Base-by-base conservation (phyloP, 768 basidiomycete genomes). In the Mycena chlorophos region DNA sequence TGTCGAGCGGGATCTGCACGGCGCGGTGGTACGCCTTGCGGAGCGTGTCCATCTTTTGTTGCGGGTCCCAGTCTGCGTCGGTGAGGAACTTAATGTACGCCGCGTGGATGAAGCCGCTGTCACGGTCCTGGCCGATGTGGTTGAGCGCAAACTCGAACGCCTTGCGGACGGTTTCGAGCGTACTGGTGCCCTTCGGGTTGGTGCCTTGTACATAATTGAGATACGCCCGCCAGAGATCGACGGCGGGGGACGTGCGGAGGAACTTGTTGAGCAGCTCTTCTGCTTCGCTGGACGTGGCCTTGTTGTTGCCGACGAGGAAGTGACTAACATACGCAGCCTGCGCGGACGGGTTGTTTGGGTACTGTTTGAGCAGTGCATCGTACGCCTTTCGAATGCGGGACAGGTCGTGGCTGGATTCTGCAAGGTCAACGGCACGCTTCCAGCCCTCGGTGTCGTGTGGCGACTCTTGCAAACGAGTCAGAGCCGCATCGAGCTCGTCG, bases 101-200 rank as follows among this genome's bases (percentile, higher is more conserved):
- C 54, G 76, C 81, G 95, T 96, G 98, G 31, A 99, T 92, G 52
- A 89, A 86, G 8, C 89, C 91, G 52, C 91, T 89, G 58, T 95
- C 91, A 64, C 91, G 89, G 72, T 98, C 96, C 68, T 90, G 87
- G 17, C 94, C 94, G 43, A 97, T 85, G 60, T 94, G 78, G 63
- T 84, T 86, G 51, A 98, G 77, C 0, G 94, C 94, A 65, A 92
- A 97, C 68, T 98, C 95, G 68, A 94, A 98, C 13, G 94, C 91
- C 64, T 91, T 88, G 37, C 85, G 83, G 58, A 98, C 84, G 17
- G 81, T 84, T 38, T 91, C 87, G 52, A 94, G 84, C 40, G 87
- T 84, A 20, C 28, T 75, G 71, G 0, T 88, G 82, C 25, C 80
- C 82, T n/a, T 75, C 73, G 16, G 72, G 57, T 89, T 91, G 48